A percentile compares a stretch with the other conserved stretches of the same genome.
Evolutionary conservation across 2,329 filamentous ascomycete genomes (phyloP).

Genomic region (Penicillium digitatum): DNA sequence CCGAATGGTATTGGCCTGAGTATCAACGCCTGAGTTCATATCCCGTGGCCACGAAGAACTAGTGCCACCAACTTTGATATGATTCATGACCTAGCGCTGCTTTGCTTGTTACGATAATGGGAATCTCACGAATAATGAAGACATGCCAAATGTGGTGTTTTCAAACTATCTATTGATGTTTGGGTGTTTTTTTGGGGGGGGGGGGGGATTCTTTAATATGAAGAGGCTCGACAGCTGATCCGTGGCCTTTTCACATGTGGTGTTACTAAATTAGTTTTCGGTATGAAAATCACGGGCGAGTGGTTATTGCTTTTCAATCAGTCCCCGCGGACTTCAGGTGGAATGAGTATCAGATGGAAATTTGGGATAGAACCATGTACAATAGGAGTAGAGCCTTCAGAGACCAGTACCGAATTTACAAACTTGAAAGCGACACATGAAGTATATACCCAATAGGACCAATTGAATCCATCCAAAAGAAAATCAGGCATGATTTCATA

Average conservation of each 20-base stretch:
- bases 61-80: conserved; percentile 19
- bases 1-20: conserved; percentile 54
- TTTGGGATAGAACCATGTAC: conserved; percentile 14
- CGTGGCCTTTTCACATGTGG: conserved; percentile 5
- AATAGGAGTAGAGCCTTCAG: conserved; percentile 16
- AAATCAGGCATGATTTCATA: not conserved
- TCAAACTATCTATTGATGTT: conserved; percentile 9
- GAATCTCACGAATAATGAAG: conserved; percentile 21
- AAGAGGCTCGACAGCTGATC: not conserved
- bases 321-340: not conserved
- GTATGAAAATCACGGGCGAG: not conserved
- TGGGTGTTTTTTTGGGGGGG: conserved; percentile 1
- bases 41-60: conserved; percentile 10
- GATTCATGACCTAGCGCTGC: conserved; percentile 23
- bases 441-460: not conserved
- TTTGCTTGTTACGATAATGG: conserved; percentile 19
- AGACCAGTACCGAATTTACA: not conserved
- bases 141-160: conserved; percentile 11
- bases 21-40: conserved; percentile 44
- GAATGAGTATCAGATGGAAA: conserved; percentile 7
- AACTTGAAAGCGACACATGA: conserved; percentile 2
- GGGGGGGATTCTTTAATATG: not conserved
- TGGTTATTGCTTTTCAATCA: not conserved
- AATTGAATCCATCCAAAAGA: not conserved
- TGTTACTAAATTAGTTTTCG: conserved; percentile 2